Percentiles rank a stretch among this genome's conserved stretches.
These are phyloP conservation scores for Thinopyrum elongatum DNA, from an alignment of 176 grass and related monocot genomes.

Conservation along the genomic window DNA sequence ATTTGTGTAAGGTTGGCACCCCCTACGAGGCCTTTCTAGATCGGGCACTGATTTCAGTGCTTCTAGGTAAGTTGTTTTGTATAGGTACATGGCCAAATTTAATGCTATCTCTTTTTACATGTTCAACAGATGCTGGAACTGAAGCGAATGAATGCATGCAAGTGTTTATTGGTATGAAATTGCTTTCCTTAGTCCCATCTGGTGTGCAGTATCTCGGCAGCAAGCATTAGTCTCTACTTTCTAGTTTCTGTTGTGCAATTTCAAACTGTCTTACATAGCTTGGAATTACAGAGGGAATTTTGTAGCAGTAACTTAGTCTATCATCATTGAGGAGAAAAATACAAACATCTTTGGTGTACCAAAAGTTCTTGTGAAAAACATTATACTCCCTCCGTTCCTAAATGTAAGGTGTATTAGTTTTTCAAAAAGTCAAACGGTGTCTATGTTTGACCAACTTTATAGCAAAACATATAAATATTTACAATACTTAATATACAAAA, in stretches of 20 bases:
- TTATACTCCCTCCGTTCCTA: no score
- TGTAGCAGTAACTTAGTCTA: not conserved
- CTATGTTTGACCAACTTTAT: no score
- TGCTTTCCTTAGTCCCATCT: not conserved
- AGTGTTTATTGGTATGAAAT: slow-evolving; percentile 69
- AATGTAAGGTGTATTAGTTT: no score
- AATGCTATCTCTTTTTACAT: slow-evolving; percentile 7
- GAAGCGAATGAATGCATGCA: slow-evolving; percentile 84
- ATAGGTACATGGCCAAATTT: not conserved
- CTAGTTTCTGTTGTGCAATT: not conserved
- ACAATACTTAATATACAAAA: no score
- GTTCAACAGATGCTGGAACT: slow-evolving; percentile 63
- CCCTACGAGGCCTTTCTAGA: no score
- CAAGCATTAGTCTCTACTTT: not conserved
- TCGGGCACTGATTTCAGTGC: not conserved
- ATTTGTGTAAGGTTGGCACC: no score
- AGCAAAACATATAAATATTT: no score
- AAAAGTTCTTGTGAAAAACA: not conserved
- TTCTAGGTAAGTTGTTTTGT: not conserved
- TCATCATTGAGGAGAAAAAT: not conserved
- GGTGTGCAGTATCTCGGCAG: not conserved
- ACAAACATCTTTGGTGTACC: not conserved
- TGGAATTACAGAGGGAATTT: not conserved
- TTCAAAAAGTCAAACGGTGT: no score
- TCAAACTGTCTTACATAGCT: not conserved